Base-by-base conservation (phyloP, 352 stramenopile species). In the Globisporangium spinosum region DNA sequence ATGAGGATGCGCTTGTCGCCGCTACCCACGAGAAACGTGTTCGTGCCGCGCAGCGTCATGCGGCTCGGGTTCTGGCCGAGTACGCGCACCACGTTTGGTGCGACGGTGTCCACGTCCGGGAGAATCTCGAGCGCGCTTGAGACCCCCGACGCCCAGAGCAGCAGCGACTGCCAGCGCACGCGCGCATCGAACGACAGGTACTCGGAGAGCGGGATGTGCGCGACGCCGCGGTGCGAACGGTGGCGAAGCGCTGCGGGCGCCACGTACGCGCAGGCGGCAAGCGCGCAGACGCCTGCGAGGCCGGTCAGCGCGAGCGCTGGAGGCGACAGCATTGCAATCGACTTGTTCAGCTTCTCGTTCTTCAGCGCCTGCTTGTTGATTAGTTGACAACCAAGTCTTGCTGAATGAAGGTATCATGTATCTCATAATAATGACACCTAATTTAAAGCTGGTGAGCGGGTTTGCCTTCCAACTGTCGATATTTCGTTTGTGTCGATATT, bases 11-110 rank as follows among this genome's bases (percentile, higher is more conserved):
- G 80, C 56, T 61, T 71, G 2, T 67, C 40, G 0, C 87, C 88
- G 2, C 69, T 72, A n/a, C 93, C 91, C 8, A 98, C 69, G 6
- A 98, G 54, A 68, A 97, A 98, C 57, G 89, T 94, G 72, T 97
- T 97, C 9, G 90, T 97, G 38, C 92, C 93, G 25, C 81, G 74
- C 5, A 98, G 72, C 29, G 92, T 98, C 78, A 98, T 92, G 32
- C 85, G 75, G 40, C 91, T 91, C 22, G 91, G 89, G 68, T 97
- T 97, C 25, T 83, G 72, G 15, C 90, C 91, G 12, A 97, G 67
- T 5, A 97, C 74, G 15, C 87, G 85, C 35, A 96, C 57, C 15
- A 96, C 81, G 17, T 73, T 62, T 2, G 75, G 70, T 43, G 84
- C 70, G 20, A 96, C 49, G 55, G 57, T 53, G 2, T 70, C 77